Conservation (phyloP, 495 filamentous ascomycete species). For the Pyrenopolyporus hunteri region DNA sequence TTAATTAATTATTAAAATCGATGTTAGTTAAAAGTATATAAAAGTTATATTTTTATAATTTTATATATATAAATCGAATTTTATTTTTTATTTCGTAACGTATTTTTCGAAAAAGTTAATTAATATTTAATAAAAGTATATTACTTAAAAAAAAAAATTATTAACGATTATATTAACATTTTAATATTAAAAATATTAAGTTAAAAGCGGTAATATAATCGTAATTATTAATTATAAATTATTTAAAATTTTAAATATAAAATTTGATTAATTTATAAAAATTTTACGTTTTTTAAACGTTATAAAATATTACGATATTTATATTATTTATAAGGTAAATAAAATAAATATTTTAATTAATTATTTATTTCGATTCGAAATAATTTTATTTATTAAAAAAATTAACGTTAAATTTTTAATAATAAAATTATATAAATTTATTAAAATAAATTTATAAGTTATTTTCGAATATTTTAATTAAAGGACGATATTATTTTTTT, state of each 20-base stretch:
- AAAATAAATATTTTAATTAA: not conserved
- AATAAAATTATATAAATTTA: not conserved
- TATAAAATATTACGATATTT: not conserved
- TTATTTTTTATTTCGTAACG: not conserved
- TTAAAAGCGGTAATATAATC: not conserved
- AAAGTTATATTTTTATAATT: not conserved
- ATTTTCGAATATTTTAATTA: not conserved
- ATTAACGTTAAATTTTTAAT: not conserved
- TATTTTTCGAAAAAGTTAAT: not conserved
- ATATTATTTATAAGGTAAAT: not conserved
- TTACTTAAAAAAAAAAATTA: not conserved
- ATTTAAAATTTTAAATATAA: not conserved
- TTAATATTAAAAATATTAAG: constrained; percentile 1
- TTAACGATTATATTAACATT: not conserved
- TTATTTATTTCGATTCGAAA: not conserved
- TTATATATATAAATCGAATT: not conserved
- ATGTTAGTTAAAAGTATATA: not conserved
- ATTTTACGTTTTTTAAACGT: not conserved
- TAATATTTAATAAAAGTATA: constrained; percentile 6
- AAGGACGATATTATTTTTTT: not conserved
- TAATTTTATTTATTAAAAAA: not conserved
- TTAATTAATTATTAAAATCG: not conserved
- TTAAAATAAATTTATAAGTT: not conserved
- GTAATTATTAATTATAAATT: not conserved
- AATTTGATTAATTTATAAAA: not conserved